These are phyloP conservation scores for Schrenkiella parvula DNA, from an alignment of 345 rosid species.

Conservation along the genomic window DNA sequence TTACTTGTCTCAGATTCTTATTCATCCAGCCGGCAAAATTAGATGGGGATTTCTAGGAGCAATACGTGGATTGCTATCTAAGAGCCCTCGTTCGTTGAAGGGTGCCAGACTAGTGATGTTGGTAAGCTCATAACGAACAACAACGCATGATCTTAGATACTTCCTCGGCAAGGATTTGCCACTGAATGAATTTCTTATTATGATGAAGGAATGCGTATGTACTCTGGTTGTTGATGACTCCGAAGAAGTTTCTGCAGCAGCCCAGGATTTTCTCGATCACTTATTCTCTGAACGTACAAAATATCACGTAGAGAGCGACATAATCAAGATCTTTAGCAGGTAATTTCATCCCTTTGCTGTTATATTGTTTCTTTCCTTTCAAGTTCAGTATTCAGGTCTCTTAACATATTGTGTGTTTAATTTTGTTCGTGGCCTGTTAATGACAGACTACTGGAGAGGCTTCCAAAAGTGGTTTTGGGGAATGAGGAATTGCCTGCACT, in stretches of 20 bases:
- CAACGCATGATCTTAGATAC: background rate
- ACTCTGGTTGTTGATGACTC: constrained; percentile 76
- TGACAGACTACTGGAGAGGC: constrained; percentile 75
- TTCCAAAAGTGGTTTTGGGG: constrained; percentile 75
- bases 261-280: constrained; percentile 58
- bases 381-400: background rate
- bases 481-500: constrained; percentile 67
- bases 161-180: background rate
- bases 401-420: background rate
- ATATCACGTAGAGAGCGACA: constrained; percentile 45
- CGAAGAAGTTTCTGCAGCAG: constrained; percentile 59
- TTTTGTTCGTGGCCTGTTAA: background rate
- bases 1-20: constrained; percentile 57
- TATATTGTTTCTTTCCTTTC: background rate
- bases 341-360: constrained; percentile 30
- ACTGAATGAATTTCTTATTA: constrained; percentile 2
- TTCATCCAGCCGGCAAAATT: constrained; percentile 65
- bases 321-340: constrained; percentile 67
- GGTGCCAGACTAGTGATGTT: constrained; percentile 68
- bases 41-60: constrained; percentile 70
- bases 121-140: constrained; percentile 43
- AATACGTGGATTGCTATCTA: constrained; percentile 59
- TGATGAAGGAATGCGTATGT: constrained; percentile 80
- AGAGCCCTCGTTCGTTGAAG: constrained; percentile 56
- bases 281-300: constrained; percentile 43